Base-by-base conservation (phyloP, 192 early-diverging fungal species). In the Coemansia sp. region DNA sequence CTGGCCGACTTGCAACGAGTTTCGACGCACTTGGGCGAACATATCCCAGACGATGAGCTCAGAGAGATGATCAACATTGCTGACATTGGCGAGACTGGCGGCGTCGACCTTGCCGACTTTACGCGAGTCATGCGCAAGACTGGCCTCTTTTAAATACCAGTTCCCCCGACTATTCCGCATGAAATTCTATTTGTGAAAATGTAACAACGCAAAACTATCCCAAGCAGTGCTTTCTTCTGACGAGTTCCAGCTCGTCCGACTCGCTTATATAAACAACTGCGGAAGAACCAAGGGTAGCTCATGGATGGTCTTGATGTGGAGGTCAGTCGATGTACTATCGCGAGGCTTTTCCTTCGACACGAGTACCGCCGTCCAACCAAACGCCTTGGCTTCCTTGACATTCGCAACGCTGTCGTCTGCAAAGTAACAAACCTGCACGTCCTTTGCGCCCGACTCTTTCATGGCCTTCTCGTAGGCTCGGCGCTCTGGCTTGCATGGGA, bases 401-500 rank as follows among this genome's bases (percentile, higher is more conserved):
- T 94, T 94, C 9, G 64, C 74, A 4, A 82, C 82, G 8, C 87
- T 85, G 71, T 94, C 93, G 64, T 94, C 93, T 1, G 90, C 93
- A 74, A 94, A 87, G 69, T 86, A 94, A 74, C 90, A 92, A 40
- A 85, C 62, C 19, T 60, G 75, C 6, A 75, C 64, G 56, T 89
- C 86, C 4, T 69, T 60, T 5, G 89, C 86, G 2, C 87, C 87
- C 1, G 92, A 90, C 45, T 89, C 87, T 10, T 57, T 64, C 90
- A 94, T 91, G 7, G 88, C 93, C 40, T 78, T 78, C 29, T 79
- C 69, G 66, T 86, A 90, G 6, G 84, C 79, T 17, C 46, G 46
- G 37, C 41, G 59, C 45, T 85, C 86, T 17, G 93, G 93, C 63
- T 94, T 94, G 74, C 91, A 94, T 8, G 78, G 70, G 70, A 94